A percentile compares a stretch with the other conserved stretches of the same genome.
Evolutionary conservation across 2,329 filamentous ascomycete species (phyloP).

Genomic region (Claviceps arundinis): DNA sequence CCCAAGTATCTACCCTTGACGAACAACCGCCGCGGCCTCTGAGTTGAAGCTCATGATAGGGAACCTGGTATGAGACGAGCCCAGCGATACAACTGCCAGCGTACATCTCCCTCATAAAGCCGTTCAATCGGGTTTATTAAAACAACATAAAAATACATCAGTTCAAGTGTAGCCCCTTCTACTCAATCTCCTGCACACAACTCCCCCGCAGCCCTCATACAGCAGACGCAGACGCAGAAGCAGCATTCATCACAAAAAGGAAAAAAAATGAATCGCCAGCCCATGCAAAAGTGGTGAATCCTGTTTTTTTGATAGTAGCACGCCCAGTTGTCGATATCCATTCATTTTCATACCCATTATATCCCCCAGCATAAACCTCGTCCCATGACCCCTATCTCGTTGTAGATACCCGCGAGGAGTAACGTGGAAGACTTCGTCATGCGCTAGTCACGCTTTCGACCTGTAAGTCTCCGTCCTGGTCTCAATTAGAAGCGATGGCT

Average conservation of each 20-base stretch:
- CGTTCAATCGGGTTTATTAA: too few relatives aligned
- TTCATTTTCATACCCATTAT: neutral
- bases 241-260: neutral
- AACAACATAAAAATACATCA: neutral
- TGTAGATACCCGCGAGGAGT: too few relatives aligned
- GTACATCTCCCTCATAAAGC: too few relatives aligned
- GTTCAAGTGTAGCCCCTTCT: neutral
- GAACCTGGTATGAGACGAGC: too few relatives aligned
- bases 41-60: too few relatives aligned
- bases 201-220: neutral
- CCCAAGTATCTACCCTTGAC: too few relatives aligned
- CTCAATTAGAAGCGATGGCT: conserved; percentile 39
- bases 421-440: too few relatives aligned
- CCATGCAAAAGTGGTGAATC: conserved; percentile 4
- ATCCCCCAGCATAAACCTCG: too few relatives aligned
- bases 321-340: neutral
- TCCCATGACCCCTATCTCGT: too few relatives aligned
- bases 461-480: neutral
- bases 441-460: too few relatives aligned
- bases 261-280: conserved; percentile 1
- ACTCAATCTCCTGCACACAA: neutral
- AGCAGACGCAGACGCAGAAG: neutral
- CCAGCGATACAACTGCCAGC: too few relatives aligned
- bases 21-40: too few relatives aligned
- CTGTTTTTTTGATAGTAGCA: neutral